Percentiles rank a stretch among this genome's conserved stretches.
Conservation (phyloP, 2,329 filamentous ascomycete genomes). For the Colletotrichum tropicicola region DNA sequence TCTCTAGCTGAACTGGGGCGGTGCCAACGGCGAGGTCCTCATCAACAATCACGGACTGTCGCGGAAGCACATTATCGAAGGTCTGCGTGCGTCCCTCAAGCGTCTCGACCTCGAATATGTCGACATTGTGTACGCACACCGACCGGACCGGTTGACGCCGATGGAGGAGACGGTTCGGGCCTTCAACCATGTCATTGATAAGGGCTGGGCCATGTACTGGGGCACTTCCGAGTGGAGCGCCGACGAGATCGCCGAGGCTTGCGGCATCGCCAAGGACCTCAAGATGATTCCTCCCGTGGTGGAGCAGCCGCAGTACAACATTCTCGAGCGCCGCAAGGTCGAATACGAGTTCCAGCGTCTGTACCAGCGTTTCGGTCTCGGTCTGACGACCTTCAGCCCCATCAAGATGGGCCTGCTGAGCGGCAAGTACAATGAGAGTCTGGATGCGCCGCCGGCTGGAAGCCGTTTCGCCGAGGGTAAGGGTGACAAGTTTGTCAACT, state of each 20-base stretch:
- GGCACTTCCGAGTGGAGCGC: conserved; percentile 76
- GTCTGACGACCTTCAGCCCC: conserved; percentile 70
- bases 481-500: conserved; percentile 62
- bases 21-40: conserved; percentile 66
- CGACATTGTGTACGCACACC: conserved; percentile 75
- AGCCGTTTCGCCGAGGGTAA: conserved; percentile 67
- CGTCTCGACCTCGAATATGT: conserved; percentile 69
- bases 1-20: conserved; percentile 68
- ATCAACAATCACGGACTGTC: conserved; percentile 69
- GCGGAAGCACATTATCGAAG: conserved; percentile 70
- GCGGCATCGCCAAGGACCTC: conserved; percentile 66
- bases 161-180: conserved; percentile 77
- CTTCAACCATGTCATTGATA: conserved; percentile 76
- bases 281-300: conserved; percentile 70
- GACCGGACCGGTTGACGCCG: conserved; percentile 72
- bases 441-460: conserved; percentile 61
- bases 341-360: conserved; percentile 71
- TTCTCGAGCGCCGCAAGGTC: conserved; percentile 68
- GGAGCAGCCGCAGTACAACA: conserved; percentile 76
- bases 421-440: conserved; percentile 70
- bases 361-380: conserved; percentile 66
- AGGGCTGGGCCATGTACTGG: conserved; percentile 77
- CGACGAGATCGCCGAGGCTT: conserved; percentile 73
- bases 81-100: conserved; percentile 63
- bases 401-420: conserved; percentile 66